Conservation (phyloP, 371 early-diverging fungal genomes). For the Mucor velutinosus region DNA sequence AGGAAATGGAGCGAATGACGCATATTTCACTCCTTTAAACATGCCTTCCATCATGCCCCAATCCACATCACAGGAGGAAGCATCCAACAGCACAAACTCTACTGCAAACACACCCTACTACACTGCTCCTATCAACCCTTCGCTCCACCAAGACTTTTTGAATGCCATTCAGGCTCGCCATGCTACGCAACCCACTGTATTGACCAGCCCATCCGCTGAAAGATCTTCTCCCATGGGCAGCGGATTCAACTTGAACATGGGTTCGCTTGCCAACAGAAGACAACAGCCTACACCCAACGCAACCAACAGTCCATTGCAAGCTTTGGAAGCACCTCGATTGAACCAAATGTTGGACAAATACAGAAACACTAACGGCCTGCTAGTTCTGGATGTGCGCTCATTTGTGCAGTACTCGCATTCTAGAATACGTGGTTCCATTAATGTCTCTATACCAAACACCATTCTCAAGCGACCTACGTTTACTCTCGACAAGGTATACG, state of each 20-base stretch:
- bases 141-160: slow-evolving; percentile 49
- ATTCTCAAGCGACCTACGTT: slow-evolving; percentile 63
- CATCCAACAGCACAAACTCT: slow-evolving; percentile 8
- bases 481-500: slow-evolving; percentile 57
- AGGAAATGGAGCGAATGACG: slow-evolving; percentile 31
- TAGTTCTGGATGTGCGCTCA: slow-evolving; percentile 61
- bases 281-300: slow-evolving; percentile 8
- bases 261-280: slow-evolving; percentile 26
- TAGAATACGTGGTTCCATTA: slow-evolving; percentile 50
- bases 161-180: slow-evolving; percentile 54
- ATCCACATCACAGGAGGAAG: not conserved
- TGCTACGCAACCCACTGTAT: slow-evolving; percentile 37
- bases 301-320: not conserved
- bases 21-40: slow-evolving; percentile 47
- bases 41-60: slow-evolving; percentile 25
- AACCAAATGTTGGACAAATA: slow-evolving; percentile 5
- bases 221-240: not conserved
- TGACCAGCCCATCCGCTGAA: slow-evolving; percentile 10
- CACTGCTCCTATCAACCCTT: slow-evolving; percentile 51
- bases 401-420: slow-evolving; percentile 50
- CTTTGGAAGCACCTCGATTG: slow-evolving; percentile 11
- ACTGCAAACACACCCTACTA: slow-evolving; percentile 46
- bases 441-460: slow-evolving; percentile 62
- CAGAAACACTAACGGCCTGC: not conserved
- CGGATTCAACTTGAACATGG: slow-evolving; percentile 19